Conservation (phyloP, 257 asterid species). For the Nicotiana obtusifolia region DNA sequence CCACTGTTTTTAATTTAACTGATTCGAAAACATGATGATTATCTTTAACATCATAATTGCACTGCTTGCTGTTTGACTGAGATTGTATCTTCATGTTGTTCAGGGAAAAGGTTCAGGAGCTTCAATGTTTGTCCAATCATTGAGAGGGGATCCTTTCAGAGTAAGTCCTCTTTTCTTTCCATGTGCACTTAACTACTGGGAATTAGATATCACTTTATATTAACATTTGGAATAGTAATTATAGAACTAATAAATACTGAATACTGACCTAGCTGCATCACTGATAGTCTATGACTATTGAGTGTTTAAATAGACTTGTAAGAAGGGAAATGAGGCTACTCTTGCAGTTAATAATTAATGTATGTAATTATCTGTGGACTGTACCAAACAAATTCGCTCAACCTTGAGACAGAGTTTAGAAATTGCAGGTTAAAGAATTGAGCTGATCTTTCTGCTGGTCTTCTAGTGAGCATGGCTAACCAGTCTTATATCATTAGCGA, state of each 20-base stretch:
- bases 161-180: conserved; percentile 33
- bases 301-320: background rate
- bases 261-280: background rate
- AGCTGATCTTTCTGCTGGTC: background rate
- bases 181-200: background rate
- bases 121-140: conserved; percentile 91
- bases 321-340: background rate
- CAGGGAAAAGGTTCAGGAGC: conserved; percentile 90
- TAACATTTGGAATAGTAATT: background rate
- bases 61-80: background rate
- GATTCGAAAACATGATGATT: conserved; percentile 4
- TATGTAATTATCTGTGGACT: background rate
- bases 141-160: conserved; percentile 92
- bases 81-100: conserved; percentile 10
- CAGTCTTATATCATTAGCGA: background rate
- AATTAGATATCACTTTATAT: background rate
- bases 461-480: background rate
- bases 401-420: background rate
- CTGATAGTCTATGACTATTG: background rate
- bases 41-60: background rate
- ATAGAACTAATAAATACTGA: background rate
- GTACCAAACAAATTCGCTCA: background rate
- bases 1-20: background rate
- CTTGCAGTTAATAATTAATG: background rate
- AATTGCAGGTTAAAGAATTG: background rate